Base-by-base conservation (phyloP, 225 moss, liverwort and hornwort genomes). In the Climacium dendroides region DNA sequence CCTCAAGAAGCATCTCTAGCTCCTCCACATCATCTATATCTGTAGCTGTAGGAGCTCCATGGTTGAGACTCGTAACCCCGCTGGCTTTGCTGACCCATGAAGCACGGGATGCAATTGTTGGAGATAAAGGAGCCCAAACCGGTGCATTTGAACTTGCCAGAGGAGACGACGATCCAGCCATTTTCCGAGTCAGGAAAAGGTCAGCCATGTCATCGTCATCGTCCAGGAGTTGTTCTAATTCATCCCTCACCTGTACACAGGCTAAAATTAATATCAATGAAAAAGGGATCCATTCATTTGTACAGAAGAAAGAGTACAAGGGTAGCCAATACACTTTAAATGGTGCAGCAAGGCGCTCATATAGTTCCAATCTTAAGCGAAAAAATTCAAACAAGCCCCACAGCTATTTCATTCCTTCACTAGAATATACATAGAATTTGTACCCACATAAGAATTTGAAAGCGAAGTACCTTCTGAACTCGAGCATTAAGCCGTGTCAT, bases 191-290 rank as follows among this genome's bases (percentile, higher is more conserved):
- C 85, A 99, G 87, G 88, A 93, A 99, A 78, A 99, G 96, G 87
- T 99, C 99, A 63, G 95, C 95, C 99, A 99, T 97, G 87, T 99
- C 97, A 35, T 96, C 99, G 58, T 99, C 99, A 78, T 99, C 99
- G 89, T 99, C 97, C 89, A 99, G 86, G 66, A 99, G 94, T 87
- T 99, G 99, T 84, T 99, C 99, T 60, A 99, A 93, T 94, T 99
- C 97, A 94, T 99, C 99, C 88, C 99, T 96, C 74, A 99, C 97
- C 99, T 99, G 95, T 82, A 83, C 87, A 79, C 85, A 89, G 89
- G 90, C 90, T 92, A 90, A 87, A 89, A 92, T 87, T 87, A 89
- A 87, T 84, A 81, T 87, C 74, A 82, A 82, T 87, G 78, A 87
- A 90, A 84, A 90, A 72, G 19, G 55, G 73, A 59, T 80, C 75